Evolutionary conservation across 1,139 yeast genomes (phyloP).

Genomic region (Yamadazyma atmosphaerica): DNA sequence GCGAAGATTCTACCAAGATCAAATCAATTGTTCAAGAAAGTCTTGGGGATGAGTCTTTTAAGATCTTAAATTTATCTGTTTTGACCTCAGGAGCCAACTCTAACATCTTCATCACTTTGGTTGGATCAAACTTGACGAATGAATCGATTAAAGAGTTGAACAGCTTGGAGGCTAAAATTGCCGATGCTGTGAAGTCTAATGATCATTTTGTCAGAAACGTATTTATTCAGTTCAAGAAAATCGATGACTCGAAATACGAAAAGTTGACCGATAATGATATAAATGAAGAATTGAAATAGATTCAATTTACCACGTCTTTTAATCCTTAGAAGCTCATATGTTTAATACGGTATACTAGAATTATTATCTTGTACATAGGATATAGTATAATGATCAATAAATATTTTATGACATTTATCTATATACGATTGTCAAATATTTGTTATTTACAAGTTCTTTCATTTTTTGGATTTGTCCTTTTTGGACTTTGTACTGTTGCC

Average conservation of each 20-base stretch:
- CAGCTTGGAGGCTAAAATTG: slow-evolving; percentile 26
- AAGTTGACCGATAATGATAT: slow-evolving; percentile 9
- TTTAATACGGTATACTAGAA: too few relatives aligned
- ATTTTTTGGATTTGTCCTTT: not conserved
- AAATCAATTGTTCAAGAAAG: slow-evolving; percentile 22
- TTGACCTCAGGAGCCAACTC: slow-evolving; percentile 74
- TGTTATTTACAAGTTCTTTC: slow-evolving; percentile 9
- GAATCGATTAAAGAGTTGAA: slow-evolving; percentile 27
- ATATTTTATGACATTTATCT: slow-evolving; percentile 2
- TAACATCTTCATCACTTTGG: slow-evolving; percentile 29
- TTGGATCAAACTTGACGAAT: slow-evolving; percentile 9
- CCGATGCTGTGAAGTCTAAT: slow-evolving; percentile 24
- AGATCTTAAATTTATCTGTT: slow-evolving; percentile 51
- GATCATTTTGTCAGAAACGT: slow-evolving; percentile 40
- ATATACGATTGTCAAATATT: not conserved
- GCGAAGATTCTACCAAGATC: slow-evolving; percentile 30
- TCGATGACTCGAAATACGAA: slow-evolving; percentile 7
- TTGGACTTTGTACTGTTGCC: slow-evolving; percentile 29
- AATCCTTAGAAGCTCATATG: too few relatives aligned
- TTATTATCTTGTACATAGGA: too few relatives aligned
- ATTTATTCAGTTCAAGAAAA: slow-evolving; percentile 19
- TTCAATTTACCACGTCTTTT: not conserved
- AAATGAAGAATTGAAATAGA: slow-evolving; percentile 4
- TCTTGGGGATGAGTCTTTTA: slow-evolving; percentile 22
- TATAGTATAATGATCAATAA: slow-evolving; percentile 1